These are phyloP conservation scores for Purshia tridentata DNA, from an alignment of 306 rosid genomes.

Conservation along the genomic window DNA sequence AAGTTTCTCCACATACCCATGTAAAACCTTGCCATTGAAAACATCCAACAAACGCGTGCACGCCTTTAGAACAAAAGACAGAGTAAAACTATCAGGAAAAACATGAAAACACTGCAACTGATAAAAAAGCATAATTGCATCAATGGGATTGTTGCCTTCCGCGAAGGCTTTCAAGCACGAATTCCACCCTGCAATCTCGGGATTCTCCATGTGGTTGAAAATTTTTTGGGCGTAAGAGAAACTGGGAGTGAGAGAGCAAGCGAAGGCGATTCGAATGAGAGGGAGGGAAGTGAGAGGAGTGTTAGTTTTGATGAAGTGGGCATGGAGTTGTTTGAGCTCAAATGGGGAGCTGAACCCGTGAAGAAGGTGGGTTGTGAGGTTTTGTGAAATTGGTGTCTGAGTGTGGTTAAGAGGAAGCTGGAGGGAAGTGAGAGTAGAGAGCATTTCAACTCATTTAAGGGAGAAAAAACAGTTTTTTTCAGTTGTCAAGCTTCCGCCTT, in stretches of 20 bases:
- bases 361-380: constrained; percentile 31
- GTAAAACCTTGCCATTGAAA: constrained; percentile 44
- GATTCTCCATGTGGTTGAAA: constrained; percentile 20
- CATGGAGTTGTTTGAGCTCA: constrained; percentile 60
- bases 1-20: constrained; percentile 51
- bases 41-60: constrained; percentile 38
- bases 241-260: constrained; percentile 43
- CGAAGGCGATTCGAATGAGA: constrained; percentile 41
- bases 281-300: constrained; percentile 43
- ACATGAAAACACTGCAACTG: constrained; percentile 31
- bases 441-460: constrained; percentile 19
- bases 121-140: constrained; percentile 42
- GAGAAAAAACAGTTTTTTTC: not conserved
- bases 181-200: constrained; percentile 38
- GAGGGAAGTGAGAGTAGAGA: constrained; percentile 14
- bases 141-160: constrained; percentile 33
- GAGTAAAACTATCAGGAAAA: constrained; percentile 40
- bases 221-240: constrained; percentile 41
- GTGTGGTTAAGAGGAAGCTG: constrained; percentile 7
- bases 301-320: constrained; percentile 49
- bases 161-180: constrained; percentile 44
- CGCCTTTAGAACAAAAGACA: constrained; percentile 52
- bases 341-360: constrained; percentile 45
- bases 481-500: not conserved
- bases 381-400: constrained; percentile 2